Evolutionary conservation across 208 protist species (phyloP).

Genomic region (Trypanosomatidae sp.): DNA sequence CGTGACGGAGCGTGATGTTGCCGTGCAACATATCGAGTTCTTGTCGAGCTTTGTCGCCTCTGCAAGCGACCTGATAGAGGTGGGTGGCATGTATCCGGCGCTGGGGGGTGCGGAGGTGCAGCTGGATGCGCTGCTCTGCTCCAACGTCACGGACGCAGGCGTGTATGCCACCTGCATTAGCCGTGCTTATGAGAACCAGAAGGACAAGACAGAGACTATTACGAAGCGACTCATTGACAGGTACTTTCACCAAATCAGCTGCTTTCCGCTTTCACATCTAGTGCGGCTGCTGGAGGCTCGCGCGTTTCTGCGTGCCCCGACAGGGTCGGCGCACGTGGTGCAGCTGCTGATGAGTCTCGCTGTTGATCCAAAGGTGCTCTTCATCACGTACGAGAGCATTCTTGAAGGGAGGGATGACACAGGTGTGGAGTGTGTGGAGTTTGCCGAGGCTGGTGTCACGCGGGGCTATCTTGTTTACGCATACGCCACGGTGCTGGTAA

Average conservation of each 20-base stretch:
- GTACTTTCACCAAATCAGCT: slow-evolving; percentile 43
- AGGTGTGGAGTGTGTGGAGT: slow-evolving; percentile 30
- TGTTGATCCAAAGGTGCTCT: slow-evolving; percentile 70
- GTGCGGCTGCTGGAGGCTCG: slow-evolving; percentile 67
- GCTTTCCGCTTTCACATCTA: slow-evolving; percentile 71
- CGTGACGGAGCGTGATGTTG: slow-evolving; percentile 69
- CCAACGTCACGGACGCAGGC: slow-evolving; percentile 56
- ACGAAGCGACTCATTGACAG: slow-evolving; percentile 60
- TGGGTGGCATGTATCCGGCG: slow-evolving; percentile 75
- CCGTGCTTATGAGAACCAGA: slow-evolving; percentile 48
- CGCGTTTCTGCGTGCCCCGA: slow-evolving; percentile 36
- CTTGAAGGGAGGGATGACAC: slow-evolving; percentile 51
- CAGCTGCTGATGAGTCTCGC: slow-evolving; percentile 61
- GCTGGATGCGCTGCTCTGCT: slow-evolving; percentile 64
- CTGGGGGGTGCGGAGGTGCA: slow-evolving; percentile 88
- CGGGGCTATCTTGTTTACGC: slow-evolving; percentile 59
- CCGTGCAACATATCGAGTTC: slow-evolving; percentile 61
- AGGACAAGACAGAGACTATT: slow-evolving; percentile 48
- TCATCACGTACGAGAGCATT: slow-evolving; percentile 60
- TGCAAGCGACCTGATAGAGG: slow-evolving; percentile 50
- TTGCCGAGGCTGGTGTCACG: slow-evolving; percentile 27
- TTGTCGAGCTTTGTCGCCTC: slow-evolving; percentile 61
- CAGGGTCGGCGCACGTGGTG: slow-evolving; percentile 50
- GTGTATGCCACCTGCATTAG: slow-evolving; percentile 65
- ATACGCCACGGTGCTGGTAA: slow-evolving; percentile 49